These are phyloP conservation scores for Entomophthora muscae DNA, from an alignment of 371 early-diverging fungal genomes.

Conservation along the genomic window DNA sequence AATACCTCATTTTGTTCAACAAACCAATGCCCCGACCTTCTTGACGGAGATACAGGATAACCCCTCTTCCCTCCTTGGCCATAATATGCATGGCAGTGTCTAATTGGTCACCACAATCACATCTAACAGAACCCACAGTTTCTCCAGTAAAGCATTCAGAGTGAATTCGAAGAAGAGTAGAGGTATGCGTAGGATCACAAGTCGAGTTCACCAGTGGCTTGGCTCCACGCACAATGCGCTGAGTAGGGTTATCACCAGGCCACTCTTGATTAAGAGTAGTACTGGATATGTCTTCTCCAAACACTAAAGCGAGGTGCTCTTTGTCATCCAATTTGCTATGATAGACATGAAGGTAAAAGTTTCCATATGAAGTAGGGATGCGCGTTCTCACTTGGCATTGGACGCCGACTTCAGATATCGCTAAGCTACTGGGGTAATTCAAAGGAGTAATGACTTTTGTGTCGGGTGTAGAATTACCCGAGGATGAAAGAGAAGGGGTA, in stretches of 20 bases:
- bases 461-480: too few relatives aligned
- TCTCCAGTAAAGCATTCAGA: slow-evolving; percentile 96
- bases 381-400: slow-evolving; percentile 66
- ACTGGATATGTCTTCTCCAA: slow-evolving; percentile 26
- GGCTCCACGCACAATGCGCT: slow-evolving; percentile 63
- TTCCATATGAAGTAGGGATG: slow-evolving; percentile 64
- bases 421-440: too few relatives aligned
- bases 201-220: slow-evolving; percentile 17
- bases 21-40: slow-evolving; percentile 94
- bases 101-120: slow-evolving; percentile 93
- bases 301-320: slow-evolving; percentile 87
- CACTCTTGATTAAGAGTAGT: background rate
- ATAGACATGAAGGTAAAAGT: slow-evolving; percentile 71
- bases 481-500: too few relatives aligned
- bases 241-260: slow-evolving; percentile 52
- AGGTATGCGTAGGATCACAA: slow-evolving; percentile 6
- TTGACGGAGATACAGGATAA: slow-evolving; percentile 85
- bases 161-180: slow-evolving; percentile 79
- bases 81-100: slow-evolving; percentile 84
- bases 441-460: too few relatives aligned
- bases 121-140: slow-evolving; percentile 74
- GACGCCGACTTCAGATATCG: too few relatives aligned
- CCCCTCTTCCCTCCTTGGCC: slow-evolving; percentile 59
- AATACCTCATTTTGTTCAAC: slow-evolving; percentile 73
- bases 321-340: slow-evolving; percentile 66